These are phyloP conservation scores for Phytopythium vexans DNA, from an alignment of 352 stramenopile genomes.

Conservation along the genomic window DNA sequence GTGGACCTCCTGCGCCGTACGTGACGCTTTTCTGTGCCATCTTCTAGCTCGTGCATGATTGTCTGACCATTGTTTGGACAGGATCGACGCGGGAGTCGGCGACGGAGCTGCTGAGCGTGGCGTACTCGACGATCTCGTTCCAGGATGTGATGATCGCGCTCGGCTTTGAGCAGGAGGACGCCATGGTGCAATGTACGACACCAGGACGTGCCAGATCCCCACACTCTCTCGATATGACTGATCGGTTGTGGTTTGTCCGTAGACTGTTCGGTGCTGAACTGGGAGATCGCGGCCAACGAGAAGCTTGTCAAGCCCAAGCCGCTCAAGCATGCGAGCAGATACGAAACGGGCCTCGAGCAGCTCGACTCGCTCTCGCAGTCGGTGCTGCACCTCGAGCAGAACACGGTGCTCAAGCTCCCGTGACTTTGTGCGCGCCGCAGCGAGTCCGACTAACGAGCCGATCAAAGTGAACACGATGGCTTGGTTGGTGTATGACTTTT, in stretches of 20 bases:
- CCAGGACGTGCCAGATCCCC: not conserved
- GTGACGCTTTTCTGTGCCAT: constrained; percentile 6
- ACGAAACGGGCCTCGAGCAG: constrained; percentile 41
- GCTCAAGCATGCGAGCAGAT: constrained; percentile 13
- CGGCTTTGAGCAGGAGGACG: constrained; percentile 44
- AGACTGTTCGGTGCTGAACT: constrained; percentile 54
- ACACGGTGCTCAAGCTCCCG: constrained; percentile 54
- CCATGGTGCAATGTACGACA: constrained; percentile 42
- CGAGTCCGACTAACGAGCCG: too few species aligned
- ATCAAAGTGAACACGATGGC: not conserved
- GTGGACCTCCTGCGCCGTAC: constrained; percentile 45
- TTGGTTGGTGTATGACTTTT: not conserved
- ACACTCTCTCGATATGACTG: constrained; percentile 1
- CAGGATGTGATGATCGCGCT: constrained; percentile 38
- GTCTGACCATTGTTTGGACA: constrained; percentile 13
- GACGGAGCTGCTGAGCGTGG: constrained; percentile 50
- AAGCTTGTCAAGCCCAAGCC: constrained; percentile 49
- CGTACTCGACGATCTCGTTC: constrained; percentile 62
- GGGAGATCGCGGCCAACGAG: constrained; percentile 32
- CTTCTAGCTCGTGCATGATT: not conserved
- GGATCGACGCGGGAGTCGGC: constrained; percentile 47
- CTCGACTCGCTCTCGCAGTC: constrained; percentile 64
- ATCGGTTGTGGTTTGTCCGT: not conserved
- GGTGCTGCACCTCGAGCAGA: constrained; percentile 73
- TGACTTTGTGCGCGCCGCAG: constrained; percentile 14